Evolutionary conservation across 257 asterid genomes (phyloP), one percentile per base, ranked within the genome.

Genomic region (Craterostigma plantagineum): DNA sequence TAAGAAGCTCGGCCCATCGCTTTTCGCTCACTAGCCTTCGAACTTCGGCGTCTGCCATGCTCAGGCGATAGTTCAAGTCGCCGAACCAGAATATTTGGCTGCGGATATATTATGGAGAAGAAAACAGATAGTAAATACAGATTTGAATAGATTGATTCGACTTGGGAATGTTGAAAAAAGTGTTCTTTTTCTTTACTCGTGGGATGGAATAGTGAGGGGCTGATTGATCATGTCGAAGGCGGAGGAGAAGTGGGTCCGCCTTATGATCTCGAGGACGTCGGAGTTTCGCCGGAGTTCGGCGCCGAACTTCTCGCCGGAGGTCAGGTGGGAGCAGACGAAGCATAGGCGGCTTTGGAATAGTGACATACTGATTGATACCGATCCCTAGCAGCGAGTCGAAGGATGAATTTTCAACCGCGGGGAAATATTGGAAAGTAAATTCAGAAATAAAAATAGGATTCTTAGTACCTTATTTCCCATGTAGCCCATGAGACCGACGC

Each of bases 391-490:
- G n/a, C n/a, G n/a, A n/a, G n/a, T n/a, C n/a, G n/a, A n/a, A n/a
- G n/a, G n/a, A n/a, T n/a, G n/a, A n/a, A n/a, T n/a, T n/a, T n/a
- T n/a, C n/a, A n/a, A n/a, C n/a, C n/a, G n/a, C n/a, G n/a, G n/a
- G n/a, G n/a, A n/a, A n/a, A n/a, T n/a, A n/a, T n/a, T n/a, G n/a
- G n/a, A n/a, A n/a, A n/a, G n/a, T n/a, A n/a, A n/a, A n/a, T n/a
- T n/a, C n/a, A n/a, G n/a, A n/a, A n/a, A n/a, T n/a, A n/a, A n/a
- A n/a, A n/a, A n/a, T n/a, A n/a, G n/a, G n/a, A n/a, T n/a, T n/a
- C n/a, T n/a, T n/a, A n/a, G n/a, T n/a, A 81, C 96, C 96, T 86
- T 86, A 60, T 86, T 86, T 9, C 97, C 97, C 84, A 86, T 71
- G 69, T 86, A 86, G 18, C 97, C 94, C 97, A 86, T 86, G 16